These are phyloP conservation scores for Stemphylium beticola DNA, from an alignment of 2,329 filamentous ascomycete species.

Conservation along the genomic window DNA sequence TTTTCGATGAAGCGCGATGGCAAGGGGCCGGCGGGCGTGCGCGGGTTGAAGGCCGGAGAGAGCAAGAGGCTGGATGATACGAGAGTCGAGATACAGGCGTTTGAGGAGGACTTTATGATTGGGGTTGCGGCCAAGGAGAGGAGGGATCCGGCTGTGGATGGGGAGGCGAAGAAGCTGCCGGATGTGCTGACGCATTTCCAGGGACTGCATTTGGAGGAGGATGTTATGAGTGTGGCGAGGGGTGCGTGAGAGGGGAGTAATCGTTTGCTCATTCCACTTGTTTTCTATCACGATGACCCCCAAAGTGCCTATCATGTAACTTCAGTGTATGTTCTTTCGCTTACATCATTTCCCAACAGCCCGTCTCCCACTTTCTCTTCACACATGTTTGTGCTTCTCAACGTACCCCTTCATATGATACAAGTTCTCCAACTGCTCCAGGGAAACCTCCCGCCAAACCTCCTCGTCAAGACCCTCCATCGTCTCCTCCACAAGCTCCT, in stretches of 20 bases:
- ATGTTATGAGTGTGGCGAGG: conserved; percentile 44
- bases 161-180: conserved; percentile 40
- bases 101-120: conserved; percentile 65
- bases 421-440: no score
- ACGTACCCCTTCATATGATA: no score
- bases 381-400: no score
- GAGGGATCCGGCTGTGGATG: conserved; percentile 2
- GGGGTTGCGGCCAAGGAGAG: conserved; percentile 57
- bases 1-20: conserved; percentile 50
- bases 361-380: no score
- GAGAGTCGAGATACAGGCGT: conserved; percentile 63
- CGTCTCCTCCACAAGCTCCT: no score
- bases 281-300: no score
- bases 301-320: no score
- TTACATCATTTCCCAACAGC: no score
- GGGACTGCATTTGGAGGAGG: conserved; percentile 55
- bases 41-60: conserved; percentile 10
- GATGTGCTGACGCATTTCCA: conserved; percentile 51
- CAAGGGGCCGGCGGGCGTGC: conserved; percentile 8
- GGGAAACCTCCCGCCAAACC: no score
- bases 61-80: conserved; percentile 55
- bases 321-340: no score
- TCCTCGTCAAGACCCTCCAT: no score
- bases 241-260: neutral
- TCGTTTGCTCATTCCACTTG: no score